A percentile compares a stretch with the other conserved stretches of the same genome.
Conservation (phyloP, 2,329 filamentous ascomycete species). For the Chalara sp. region DNA sequence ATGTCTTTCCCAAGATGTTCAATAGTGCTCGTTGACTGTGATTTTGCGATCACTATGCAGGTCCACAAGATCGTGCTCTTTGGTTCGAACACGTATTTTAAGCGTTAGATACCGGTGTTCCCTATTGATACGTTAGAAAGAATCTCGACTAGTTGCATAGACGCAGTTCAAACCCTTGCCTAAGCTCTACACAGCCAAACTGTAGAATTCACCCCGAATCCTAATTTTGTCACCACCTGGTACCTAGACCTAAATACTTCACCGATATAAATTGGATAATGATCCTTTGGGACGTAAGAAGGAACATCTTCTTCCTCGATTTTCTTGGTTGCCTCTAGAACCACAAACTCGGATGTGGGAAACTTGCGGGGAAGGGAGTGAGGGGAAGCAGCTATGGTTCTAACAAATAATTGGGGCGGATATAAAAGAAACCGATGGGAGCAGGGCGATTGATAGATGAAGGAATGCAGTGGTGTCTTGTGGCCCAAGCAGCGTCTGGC, state of each 20-base stretch:
- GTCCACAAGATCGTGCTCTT: no score
- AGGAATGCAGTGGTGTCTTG: background rate
- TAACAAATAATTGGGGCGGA: constrained; percentile 11
- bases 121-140: no score
- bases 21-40: no score
- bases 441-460: constrained; percentile 12
- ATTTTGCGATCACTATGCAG: no score
- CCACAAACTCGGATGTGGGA: constrained; percentile 14
- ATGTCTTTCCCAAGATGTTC: no score
- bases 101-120: no score
- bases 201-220: constrained; percentile 1
- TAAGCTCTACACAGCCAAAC: no score
- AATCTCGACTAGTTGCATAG: no score
- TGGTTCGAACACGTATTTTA: no score
- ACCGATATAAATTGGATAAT: constrained; percentile 6
- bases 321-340: constrained; percentile 2
- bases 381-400: constrained; percentile 11
- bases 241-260: constrained; percentile 1
- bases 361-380: constrained; percentile 10
- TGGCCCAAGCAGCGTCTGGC: no score
- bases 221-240: constrained; percentile 7
- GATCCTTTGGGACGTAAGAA: constrained; percentile 4
- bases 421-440: constrained; percentile 9
- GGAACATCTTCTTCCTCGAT: constrained; percentile 3
- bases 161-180: no score